These are phyloP conservation scores for Euphorbia schlechtendalii DNA, from an alignment of 441 rosid genomes.

Conservation along the genomic window DNA sequence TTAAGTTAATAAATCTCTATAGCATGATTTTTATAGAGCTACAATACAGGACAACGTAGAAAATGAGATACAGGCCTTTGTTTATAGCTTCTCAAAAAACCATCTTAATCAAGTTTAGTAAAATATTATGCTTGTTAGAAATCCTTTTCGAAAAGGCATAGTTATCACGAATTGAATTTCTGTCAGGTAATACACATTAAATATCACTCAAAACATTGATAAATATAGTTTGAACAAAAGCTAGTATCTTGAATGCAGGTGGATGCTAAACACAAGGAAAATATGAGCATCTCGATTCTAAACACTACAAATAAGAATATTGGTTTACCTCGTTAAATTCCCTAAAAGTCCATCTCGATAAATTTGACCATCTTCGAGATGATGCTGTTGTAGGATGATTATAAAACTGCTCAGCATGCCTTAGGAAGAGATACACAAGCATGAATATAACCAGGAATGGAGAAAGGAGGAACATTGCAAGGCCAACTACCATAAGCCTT, in stretches of 20 bases:
- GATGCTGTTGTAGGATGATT: constrained; percentile 98
- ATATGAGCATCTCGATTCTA: background rate
- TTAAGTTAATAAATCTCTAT: background rate
- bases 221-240: background rate
- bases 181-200: background rate
- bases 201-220: background rate
- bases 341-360: constrained; percentile 92
- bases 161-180: background rate
- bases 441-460: constrained; percentile 96
- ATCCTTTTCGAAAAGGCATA: constrained; percentile 5
- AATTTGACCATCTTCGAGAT: constrained; percentile 96
- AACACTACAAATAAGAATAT: background rate
- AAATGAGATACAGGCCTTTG: background rate
- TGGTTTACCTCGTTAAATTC: constrained; percentile 85
- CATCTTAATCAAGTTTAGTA: background rate
- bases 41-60: constrained; percentile 1
- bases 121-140: background rate
- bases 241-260: constrained; percentile 8
- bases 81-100: background rate
- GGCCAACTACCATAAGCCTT: constrained; percentile 83
- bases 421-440: constrained; percentile 89
- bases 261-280: background rate
- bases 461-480: constrained; percentile 84
- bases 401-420: constrained; percentile 97
- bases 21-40: background rate